Evolutionary conservation across 139 green algal species (phyloP).

Genomic region (Klebsormidium nitens): DNA sequence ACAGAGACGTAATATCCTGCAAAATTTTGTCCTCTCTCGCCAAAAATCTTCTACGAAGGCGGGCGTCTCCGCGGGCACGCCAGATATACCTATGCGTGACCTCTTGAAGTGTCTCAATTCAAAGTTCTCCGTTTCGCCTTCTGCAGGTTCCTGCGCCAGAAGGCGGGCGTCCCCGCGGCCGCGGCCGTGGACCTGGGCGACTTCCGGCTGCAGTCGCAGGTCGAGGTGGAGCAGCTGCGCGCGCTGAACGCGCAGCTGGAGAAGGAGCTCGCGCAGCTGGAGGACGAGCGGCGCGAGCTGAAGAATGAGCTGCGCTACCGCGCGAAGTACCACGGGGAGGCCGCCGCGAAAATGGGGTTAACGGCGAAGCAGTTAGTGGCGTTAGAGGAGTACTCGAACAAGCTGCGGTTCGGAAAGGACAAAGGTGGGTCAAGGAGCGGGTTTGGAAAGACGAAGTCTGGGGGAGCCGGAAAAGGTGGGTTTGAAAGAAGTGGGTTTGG

Average conservation of each 20-base stretch:
- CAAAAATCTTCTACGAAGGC: too few species aligned
- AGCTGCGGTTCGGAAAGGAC: conserved; percentile 6
- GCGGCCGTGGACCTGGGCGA: conserved; percentile 18
- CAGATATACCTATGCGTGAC: too few species aligned
- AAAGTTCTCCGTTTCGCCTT: too few species aligned
- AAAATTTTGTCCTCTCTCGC: too few species aligned
- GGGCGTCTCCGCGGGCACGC: too few species aligned
- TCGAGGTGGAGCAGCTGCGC: conserved; percentile 32
- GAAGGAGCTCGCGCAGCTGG: conserved; percentile 44
- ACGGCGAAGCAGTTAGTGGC: conserved; percentile 60
- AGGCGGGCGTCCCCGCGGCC: conserved; percentile 28
- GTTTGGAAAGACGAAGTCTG: background rate
- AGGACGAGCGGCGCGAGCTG: conserved; percentile 67
- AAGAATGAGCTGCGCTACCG: conserved; percentile 68
- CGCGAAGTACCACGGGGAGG: conserved; percentile 65
- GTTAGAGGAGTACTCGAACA: conserved; percentile 63
- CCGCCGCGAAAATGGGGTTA: conserved; percentile 57
- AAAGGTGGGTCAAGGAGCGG: background rate
- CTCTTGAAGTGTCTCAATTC: too few species aligned
- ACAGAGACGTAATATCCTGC: too few species aligned
- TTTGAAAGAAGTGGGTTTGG: background rate
- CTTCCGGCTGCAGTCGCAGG: conserved; percentile 16
- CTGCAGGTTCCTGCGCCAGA: conserved; percentile 27
- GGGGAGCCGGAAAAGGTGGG: background rate
- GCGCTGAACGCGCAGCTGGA: conserved; percentile 41